A percentile compares a stretch with the other conserved stretches of the same genome.
Evolutionary conservation across 1,284 basidiomycete genomes (phyloP).

Genomic region (Pseudomicrostroma phylloplanum): DNA sequence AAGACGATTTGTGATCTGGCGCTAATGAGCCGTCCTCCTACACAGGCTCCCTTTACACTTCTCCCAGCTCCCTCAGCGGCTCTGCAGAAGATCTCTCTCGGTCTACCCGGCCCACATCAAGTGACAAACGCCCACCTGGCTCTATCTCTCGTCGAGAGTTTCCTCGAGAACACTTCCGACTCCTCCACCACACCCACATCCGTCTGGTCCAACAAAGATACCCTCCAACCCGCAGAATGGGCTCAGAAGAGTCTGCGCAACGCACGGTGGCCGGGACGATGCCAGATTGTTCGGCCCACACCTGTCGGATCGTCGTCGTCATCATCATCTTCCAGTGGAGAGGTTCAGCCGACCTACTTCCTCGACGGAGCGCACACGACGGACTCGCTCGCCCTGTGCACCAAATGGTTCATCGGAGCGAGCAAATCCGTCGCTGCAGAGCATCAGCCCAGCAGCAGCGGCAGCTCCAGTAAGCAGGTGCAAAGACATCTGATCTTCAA

Average conservation of each 20-base stretch:
- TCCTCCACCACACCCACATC: background rate
- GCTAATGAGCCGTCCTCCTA: constrained; percentile 37
- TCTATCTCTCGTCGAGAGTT: constrained; percentile 65
- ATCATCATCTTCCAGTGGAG: background rate
- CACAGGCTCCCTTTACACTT: constrained; percentile 57
- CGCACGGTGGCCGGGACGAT: constrained; percentile 91
- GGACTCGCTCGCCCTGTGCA: constrained; percentile 80
- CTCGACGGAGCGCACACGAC: constrained; percentile 92
- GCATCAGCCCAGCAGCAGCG: background rate
- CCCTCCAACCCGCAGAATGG: constrained; percentile 23
- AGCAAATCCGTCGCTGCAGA: constrained; percentile 8
- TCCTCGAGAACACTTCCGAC: constrained; percentile 57
- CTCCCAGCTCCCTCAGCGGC: constrained; percentile 56
- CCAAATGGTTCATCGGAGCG: constrained; percentile 66
- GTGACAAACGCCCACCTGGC: constrained; percentile 83
- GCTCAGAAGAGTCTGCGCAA: constrained; percentile 64
- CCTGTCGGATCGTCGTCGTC: background rate
- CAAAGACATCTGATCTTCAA: constrained; percentile 81
- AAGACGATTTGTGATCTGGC: too few relatives aligned
- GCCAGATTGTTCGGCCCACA: constrained; percentile 63
- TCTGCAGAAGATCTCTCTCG: constrained; percentile 56
- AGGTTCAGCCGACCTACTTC: constrained; percentile 65
- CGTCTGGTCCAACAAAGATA: background rate
- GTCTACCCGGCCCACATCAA: constrained; percentile 84
- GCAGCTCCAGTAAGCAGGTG: constrained; percentile 20